phyloP scores from a whole-genome alignment of 352 stramenopile species.

The Globisporangium mamillatum region DNA sequence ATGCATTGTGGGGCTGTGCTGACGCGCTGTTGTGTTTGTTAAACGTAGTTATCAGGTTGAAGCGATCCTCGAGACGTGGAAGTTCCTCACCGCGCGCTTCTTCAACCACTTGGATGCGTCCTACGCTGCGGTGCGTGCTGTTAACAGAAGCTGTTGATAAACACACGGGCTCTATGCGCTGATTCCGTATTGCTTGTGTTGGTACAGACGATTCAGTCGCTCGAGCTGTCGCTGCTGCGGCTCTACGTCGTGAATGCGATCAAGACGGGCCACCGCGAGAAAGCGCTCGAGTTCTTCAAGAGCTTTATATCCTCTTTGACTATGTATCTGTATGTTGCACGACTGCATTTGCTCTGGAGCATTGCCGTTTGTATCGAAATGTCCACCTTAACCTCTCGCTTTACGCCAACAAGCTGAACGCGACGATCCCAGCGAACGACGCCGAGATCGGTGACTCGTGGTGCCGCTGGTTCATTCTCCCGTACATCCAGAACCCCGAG shows the following conservation, averaged over 20 bases:
- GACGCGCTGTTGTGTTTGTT: conserved; percentile 2
- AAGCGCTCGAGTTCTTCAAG: conserved; percentile 76
- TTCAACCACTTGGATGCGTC: conserved; percentile 77
- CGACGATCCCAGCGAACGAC: conserved; percentile 25
- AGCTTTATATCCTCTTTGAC: conserved; percentile 40
- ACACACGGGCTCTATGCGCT: background rate
- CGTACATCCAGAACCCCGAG: conserved; percentile 74
- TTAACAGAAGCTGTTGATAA: background rate
- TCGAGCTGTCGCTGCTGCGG: conserved; percentile 65
- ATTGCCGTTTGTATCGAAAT: background rate
- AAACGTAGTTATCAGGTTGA: conserved; percentile 67
- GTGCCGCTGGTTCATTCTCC: conserved; percentile 81
- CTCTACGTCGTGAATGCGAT: conserved; percentile 78
- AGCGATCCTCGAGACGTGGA: conserved; percentile 74
- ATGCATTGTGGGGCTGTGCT: background rate
- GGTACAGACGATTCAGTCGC: conserved; percentile 54
- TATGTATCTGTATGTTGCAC: background rate
- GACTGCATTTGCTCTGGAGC: background rate
- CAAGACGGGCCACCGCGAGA: conserved; percentile 65
- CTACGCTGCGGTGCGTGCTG: conserved; percentile 43
- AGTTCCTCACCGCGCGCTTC: conserved; percentile 75
- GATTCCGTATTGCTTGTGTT: background rate
- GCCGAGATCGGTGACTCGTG: conserved; percentile 39
- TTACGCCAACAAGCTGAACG: conserved; percentile 65
- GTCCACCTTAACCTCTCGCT: conserved; percentile 17